phyloP scores from a whole-genome alignment of 371 early-diverging fungal genomes.

The Mucor irregularis region DNA sequence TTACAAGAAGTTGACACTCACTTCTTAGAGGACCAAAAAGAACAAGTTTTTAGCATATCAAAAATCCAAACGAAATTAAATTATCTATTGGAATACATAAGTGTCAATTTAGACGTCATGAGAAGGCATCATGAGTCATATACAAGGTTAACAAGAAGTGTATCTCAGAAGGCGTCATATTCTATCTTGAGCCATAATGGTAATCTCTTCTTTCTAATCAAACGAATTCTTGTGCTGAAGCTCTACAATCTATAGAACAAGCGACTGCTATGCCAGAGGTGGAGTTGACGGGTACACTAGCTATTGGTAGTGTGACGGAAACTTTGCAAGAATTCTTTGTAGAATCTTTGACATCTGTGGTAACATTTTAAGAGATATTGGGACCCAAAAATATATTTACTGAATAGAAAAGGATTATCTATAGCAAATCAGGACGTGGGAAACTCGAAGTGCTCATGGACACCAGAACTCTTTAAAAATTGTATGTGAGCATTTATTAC shows the following conservation, averaged over 20 bases:
- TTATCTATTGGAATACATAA: slow-evolving; percentile 19
- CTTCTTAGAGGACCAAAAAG: slow-evolving; percentile 8
- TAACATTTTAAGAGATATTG: no score
- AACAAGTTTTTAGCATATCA: slow-evolving; percentile 20
- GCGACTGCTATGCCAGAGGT: slow-evolving; percentile 21
- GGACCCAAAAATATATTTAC: neutral
- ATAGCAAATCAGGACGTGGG: slow-evolving; percentile 23
- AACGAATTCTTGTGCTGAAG: neutral
- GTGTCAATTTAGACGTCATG: neutral
- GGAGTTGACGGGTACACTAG: slow-evolving; percentile 18
- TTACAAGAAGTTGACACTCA: slow-evolving; percentile 12
- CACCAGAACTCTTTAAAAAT: slow-evolving; percentile 6
- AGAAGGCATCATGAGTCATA: slow-evolving; percentile 14
- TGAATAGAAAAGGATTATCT: neutral
- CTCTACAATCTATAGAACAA: neutral
- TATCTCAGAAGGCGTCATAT: neutral
- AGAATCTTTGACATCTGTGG: slow-evolving; percentile 20
- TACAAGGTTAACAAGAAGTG: neutral
- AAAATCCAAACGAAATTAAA: slow-evolving; percentile 19
- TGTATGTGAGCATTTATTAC: slow-evolving; percentile 16
- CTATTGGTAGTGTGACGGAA: slow-evolving; percentile 15
- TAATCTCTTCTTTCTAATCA: neutral
- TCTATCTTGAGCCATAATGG: slow-evolving; percentile 11
- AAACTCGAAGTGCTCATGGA: slow-evolving; percentile 6
- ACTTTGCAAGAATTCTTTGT: slow-evolving; percentile 9